Evolutionary conservation across 257 asterid genomes (phyloP).

Genomic region (Henckelia pumila): DNA sequence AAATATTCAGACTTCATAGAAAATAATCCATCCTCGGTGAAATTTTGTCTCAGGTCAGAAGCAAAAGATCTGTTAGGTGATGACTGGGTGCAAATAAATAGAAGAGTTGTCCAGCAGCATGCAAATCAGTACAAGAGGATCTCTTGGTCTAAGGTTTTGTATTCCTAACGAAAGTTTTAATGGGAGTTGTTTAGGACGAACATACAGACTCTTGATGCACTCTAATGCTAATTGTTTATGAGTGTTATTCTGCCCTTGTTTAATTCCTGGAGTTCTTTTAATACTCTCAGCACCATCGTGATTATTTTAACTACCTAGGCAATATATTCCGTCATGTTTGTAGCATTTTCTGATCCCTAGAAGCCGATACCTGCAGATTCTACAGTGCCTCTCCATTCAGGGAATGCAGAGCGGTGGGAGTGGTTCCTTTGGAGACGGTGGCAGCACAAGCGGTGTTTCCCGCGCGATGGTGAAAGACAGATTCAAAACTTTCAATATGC

Average conservation of each 20-base stretch:
- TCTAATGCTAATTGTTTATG: not conserved
- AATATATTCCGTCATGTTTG: not conserved
- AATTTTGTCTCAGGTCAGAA: constrained; percentile 64
- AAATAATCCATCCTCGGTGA: constrained; percentile 9
- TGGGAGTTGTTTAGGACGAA: not conserved
- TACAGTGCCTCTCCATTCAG: constrained; percentile 78
- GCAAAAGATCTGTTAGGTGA: constrained; percentile 92
- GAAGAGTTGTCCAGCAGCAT: constrained; percentile 94
- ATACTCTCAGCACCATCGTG: not conserved
- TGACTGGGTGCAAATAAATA: constrained; percentile 98
- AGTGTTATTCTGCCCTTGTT: not conserved
- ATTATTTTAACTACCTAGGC: not conserved
- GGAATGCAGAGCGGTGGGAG: constrained; percentile 53
- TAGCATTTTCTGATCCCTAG: not conserved
- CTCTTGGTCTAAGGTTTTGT: constrained; percentile 89
- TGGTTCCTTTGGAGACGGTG: constrained; percentile 43
- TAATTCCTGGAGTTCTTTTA: not conserved
- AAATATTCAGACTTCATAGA: not conserved
- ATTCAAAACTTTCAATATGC: constrained; percentile 72
- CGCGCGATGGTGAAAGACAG: constrained; percentile 83
- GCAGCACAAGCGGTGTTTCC: constrained; percentile 58
- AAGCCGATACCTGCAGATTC: constrained; percentile 52
- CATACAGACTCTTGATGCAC: not conserved
- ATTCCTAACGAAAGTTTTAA: not conserved
- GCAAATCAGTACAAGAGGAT: constrained; percentile 96